Evolutionary conservation across 192 early-diverging fungal genomes (phyloP).

Genomic region (Dispira parvispora): DNA sequence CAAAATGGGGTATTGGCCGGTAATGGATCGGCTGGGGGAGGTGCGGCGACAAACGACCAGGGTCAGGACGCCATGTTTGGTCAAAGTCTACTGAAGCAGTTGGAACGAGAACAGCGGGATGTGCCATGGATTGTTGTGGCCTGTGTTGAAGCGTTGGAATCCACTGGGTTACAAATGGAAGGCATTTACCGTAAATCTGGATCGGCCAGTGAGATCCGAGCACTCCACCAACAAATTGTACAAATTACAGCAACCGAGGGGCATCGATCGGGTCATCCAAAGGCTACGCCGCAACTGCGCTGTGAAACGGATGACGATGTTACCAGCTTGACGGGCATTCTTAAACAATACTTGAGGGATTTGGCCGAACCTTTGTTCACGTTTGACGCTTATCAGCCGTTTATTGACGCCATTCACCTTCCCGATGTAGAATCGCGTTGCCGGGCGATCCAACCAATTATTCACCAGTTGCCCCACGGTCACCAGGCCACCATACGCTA

Average conservation of each 20-base stretch:
- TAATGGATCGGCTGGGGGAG: not conserved
- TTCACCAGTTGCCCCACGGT: slow-evolving; percentile 35
- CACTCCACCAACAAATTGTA: slow-evolving; percentile 46
- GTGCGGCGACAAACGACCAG: slow-evolving; percentile 1
- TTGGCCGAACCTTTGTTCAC: slow-evolving; percentile 58
- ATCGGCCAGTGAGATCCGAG: slow-evolving; percentile 48
- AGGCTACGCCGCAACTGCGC: slow-evolving; percentile 15
- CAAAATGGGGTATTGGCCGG: slow-evolving; percentile 1
- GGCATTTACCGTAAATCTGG: slow-evolving; percentile 73
- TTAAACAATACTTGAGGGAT: slow-evolving; percentile 67
- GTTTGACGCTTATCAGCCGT: slow-evolving; percentile 44
- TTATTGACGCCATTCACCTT: slow-evolving; percentile 35
- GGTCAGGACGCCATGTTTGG: slow-evolving; percentile 45
- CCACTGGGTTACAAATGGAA: slow-evolving; percentile 47
- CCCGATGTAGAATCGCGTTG: slow-evolving; percentile 18
- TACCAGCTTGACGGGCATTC: slow-evolving; percentile 56
- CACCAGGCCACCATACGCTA: slow-evolving; percentile 44
- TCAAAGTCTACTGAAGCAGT: slow-evolving; percentile 32
- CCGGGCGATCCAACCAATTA: slow-evolving; percentile 22
- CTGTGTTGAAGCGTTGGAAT: slow-evolving; percentile 49
- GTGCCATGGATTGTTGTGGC: slow-evolving; percentile 51
- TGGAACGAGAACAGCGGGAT: slow-evolving; percentile 32
- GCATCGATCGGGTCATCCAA: slow-evolving; percentile 25
- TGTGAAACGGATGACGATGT: slow-evolving; percentile 41
- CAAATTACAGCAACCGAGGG: slow-evolving; percentile 29